Conservation (phyloP, 2,329 filamentous ascomycete genomes). For the Coccinonectria pachysandricola region DNA sequence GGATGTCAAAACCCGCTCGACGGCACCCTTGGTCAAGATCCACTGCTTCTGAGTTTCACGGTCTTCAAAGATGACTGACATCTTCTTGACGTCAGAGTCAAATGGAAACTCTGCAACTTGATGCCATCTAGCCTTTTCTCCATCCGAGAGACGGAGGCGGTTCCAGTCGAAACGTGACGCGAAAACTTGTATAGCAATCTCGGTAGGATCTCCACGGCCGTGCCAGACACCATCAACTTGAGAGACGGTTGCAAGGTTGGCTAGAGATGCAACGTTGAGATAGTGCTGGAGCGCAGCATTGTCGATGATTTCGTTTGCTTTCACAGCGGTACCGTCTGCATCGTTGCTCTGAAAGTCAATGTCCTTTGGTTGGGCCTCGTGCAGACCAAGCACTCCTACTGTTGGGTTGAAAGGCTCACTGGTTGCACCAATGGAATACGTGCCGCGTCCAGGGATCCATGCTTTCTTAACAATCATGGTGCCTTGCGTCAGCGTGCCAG, state of each 20-base stretch:
- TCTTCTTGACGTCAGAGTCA: constrained; percentile 65
- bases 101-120: constrained; percentile 62
- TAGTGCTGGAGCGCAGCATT: constrained; percentile 37
- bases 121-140: constrained; percentile 40
- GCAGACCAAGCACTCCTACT: constrained; percentile 29
- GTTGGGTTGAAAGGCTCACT: constrained; percentile 49
- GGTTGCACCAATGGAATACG: constrained; percentile 36
- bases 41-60: constrained; percentile 28
- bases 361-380: constrained; percentile 25
- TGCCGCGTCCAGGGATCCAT: constrained; percentile 38
- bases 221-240: constrained; percentile 46
- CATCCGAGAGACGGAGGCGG: constrained; percentile 39
- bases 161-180: constrained; percentile 58
- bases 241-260: constrained; percentile 54
- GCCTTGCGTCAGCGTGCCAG: constrained; percentile 42
- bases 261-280: constrained; percentile 53
- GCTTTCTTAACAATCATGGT: constrained; percentile 45
- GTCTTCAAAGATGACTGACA: constrained; percentile 58
- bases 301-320: constrained; percentile 23
- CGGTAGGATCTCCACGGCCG: constrained; percentile 52
- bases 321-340: constrained; percentile 16
- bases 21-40: constrained; percentile 57
- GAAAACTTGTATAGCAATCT: constrained; percentile 68
- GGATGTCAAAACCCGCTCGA: constrained; percentile 56
- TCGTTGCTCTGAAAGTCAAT: constrained; percentile 20